Percentiles rank a stretch among this genome's conserved stretches.
phyloP scores from a whole-genome alignment of 352 stramenopile genomes.

The Globisporangium paddicum region DNA sequence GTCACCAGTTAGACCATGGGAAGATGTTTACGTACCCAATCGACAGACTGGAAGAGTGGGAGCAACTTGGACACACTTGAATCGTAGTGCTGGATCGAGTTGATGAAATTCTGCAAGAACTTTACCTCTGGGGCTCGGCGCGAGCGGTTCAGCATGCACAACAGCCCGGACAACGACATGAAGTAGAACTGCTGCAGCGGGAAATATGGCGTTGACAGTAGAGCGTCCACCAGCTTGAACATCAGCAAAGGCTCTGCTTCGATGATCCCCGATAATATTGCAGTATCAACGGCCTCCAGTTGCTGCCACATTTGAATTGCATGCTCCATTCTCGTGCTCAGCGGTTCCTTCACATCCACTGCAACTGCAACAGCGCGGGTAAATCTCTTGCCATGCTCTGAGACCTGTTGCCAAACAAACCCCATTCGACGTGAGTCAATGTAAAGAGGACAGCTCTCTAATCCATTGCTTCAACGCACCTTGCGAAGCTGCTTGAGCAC shows the following conservation, averaged over 20 bases:
- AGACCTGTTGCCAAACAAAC: not conserved
- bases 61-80: slow-evolving; percentile 27
- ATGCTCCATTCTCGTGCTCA: slow-evolving; percentile 34
- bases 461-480: not conserved
- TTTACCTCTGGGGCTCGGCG: not conserved
- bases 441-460: not conserved
- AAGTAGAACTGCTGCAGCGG: slow-evolving; percentile 63
- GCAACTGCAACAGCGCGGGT: slow-evolving; percentile 11
- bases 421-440: not conserved
- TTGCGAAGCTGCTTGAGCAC: slow-evolving; percentile 1
- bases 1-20: too few species aligned
- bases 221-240: slow-evolving; percentile 32
- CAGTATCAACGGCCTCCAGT: slow-evolving; percentile 19
- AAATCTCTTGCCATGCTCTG: not conserved
- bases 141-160: slow-evolving; percentile 27
- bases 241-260: slow-evolving; percentile 20
- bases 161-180: slow-evolving; percentile 37
- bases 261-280: slow-evolving; percentile 20
- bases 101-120: slow-evolving; percentile 4
- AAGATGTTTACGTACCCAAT: slow-evolving; percentile 28
- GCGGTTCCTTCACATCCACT: slow-evolving; percentile 26
- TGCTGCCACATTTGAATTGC: slow-evolving; percentile 32
- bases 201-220: slow-evolving; percentile 53
- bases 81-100: slow-evolving; percentile 20
- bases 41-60: slow-evolving; percentile 26